phyloP scores from a whole-genome alignment of 805 yeast species.

The Pichia membranifaciens region DNA sequence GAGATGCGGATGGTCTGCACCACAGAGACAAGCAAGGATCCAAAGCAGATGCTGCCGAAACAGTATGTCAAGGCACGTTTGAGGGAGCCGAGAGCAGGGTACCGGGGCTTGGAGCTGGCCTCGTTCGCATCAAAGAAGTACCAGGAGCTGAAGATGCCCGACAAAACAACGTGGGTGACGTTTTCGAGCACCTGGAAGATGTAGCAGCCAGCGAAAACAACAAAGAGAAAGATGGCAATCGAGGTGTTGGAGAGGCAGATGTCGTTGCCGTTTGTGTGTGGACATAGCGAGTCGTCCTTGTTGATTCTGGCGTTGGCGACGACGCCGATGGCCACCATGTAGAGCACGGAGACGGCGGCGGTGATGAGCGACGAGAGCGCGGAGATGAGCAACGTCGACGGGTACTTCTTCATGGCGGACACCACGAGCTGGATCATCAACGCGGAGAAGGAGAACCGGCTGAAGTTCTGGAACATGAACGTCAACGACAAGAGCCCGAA shows the following conservation, averaged over 20 bases:
- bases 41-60: slow-evolving; percentile 86
- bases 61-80: slow-evolving; percentile 74
- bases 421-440: slow-evolving; percentile 41
- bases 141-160: slow-evolving; percentile 90
- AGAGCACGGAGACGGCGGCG: slow-evolving; percentile 58
- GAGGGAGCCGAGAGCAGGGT: slow-evolving; percentile 78
- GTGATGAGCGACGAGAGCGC: slow-evolving; percentile 34
- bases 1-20: slow-evolving; percentile 59
- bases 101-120: slow-evolving; percentile 54
- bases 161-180: slow-evolving; percentile 70
- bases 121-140: slow-evolving; percentile 49
- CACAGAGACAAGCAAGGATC: slow-evolving; percentile 66
- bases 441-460: slow-evolving; percentile 27
- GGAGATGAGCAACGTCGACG: slow-evolving; percentile 55
- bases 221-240: slow-evolving; percentile 40
- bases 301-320: slow-evolving; percentile 21
- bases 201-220: slow-evolving; percentile 78
- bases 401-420: slow-evolving; percentile 67
- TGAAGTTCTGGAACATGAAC: slow-evolving; percentile 23
- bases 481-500: slow-evolving; percentile 20
- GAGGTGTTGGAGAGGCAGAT: slow-evolving; percentile 28
- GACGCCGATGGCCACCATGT: slow-evolving; percentile 62
- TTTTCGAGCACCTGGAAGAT: slow-evolving; percentile 79
- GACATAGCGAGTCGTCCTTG: slow-evolving; percentile 50
- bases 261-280: slow-evolving; percentile 26